Conservation (phyloP, 345 rosid species). For the Populus deltoides region DNA sequence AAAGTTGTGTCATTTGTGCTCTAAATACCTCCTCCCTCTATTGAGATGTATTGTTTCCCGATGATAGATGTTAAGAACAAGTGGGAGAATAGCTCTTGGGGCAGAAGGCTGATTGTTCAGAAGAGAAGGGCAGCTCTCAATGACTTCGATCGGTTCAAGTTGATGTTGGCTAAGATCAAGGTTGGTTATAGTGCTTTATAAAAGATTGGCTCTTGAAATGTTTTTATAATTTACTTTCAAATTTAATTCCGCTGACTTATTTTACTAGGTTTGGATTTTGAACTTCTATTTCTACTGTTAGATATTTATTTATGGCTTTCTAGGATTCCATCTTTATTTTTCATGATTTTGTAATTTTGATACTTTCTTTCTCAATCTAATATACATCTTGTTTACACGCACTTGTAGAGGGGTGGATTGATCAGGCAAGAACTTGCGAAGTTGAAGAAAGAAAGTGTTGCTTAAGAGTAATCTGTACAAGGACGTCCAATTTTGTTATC, state of each 20-base stretch:
- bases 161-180: conserved; percentile 93
- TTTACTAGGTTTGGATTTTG: background rate
- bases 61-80: conserved; percentile 68
- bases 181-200: conserved; percentile 18
- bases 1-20: background rate
- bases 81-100: conserved; percentile 93
- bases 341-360: background rate
- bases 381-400: background rate
- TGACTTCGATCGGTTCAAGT: conserved; percentile 79
- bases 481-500: conserved; percentile 10
- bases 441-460: conserved; percentile 48
- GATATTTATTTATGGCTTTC: background rate
- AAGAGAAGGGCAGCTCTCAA: conserved; percentile 71
- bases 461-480: conserved; percentile 12
- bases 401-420: conserved; percentile 59
- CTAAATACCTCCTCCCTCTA: background rate
- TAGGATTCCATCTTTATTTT: background rate
- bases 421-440: conserved; percentile 67
- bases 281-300: background rate
- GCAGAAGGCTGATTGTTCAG: conserved; percentile 74
- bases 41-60: background rate
- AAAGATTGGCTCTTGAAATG: background rate
- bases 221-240: background rate
- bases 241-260: background rate
- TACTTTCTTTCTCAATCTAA: background rate